Evolutionary conservation across 768 basidiomycete genomes (phyloP), one percentile per base, ranked within the genome.

Genomic region (Hemileccinum impolitum): DNA sequence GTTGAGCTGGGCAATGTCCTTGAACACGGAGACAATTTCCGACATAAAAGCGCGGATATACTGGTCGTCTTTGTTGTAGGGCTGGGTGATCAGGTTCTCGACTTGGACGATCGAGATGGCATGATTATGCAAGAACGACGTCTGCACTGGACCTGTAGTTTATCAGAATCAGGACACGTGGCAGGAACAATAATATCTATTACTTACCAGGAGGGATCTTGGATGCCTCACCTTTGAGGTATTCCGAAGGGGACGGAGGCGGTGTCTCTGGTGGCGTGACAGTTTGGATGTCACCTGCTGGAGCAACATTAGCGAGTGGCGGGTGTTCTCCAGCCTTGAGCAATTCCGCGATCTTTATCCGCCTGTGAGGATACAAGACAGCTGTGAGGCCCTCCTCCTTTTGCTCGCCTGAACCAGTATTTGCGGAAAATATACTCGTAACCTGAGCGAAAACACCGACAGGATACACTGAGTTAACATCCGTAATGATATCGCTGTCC

Each of bases 381-480:
- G 90, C 93, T 6, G 94, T 97, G n/a, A 97, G 73, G 17, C 90
- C 90, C 58, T 92, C 92, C 52, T 91, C 90, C 66, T 82, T 84
- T 45, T 82, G 81, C 38, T 82, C 84, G 7, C 76, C 79, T 0
- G 76, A 72, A 26, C 62, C 77, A 45, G 66, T 59, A 38, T 68
- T 71, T 3, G 80, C 87, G 1, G 87, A 77, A 68, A 94, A 94
- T 1, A 94, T 86, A 55, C 90, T 93, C 1, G 94, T 97, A 45
- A 97, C 93, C 70, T 98, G 95, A 2, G 94, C 94, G 61, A 98
- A 96, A 6, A 97, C 94, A 39, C 95, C 95, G 48, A 97, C 93
- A 1, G 80, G 81, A 66, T 97, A 90, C 6, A 97, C 93, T 37
- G 87, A 83, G 69, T 90, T 80, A 47, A 91, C 69, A 61, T 89